A percentile compares a stretch with the other conserved stretches of the same genome.
Conservation (phyloP, 169 alveolate species). For the Toxoplasma gondii region DNA sequence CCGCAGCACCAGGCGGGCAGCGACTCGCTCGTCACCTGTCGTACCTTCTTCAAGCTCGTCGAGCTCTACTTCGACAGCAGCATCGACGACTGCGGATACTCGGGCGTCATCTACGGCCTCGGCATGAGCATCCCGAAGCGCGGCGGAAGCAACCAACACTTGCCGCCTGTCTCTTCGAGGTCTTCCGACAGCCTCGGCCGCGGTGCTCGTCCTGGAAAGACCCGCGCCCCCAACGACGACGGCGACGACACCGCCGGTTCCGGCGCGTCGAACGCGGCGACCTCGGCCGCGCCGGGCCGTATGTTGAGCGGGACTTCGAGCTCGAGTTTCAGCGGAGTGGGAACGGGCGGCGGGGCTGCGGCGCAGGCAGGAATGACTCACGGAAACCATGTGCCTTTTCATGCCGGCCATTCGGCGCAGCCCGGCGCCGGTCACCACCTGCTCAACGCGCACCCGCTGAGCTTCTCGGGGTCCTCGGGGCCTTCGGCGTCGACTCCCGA, state of each 20-base stretch:
- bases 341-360: not conserved
- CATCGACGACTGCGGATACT: constrained; percentile 84
- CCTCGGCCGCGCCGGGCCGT: not conserved
- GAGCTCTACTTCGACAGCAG: constrained; percentile 84
- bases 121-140: constrained; percentile 71
- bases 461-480: not conserved
- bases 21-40: constrained; percentile 95
- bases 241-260: not conserved
- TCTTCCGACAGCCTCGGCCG: not conserved
- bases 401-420: not conserved
- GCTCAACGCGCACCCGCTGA: not conserved
- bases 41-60: constrained; percentile 92
- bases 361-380: not conserved
- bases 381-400: not conserved
- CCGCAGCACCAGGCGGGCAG: constrained; percentile 99
- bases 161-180: not conserved
- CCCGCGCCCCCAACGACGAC: not conserved
- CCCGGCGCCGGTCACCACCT: not conserved
- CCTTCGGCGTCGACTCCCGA: not conserved
- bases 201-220: constrained; percentile 41
- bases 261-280: not conserved
- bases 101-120: constrained; percentile 87
- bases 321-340: not conserved
- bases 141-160: constrained; percentile 34
- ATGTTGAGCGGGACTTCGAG: not conserved